phyloP scores from a whole-genome alignment of 2,329 filamentous ascomycete species.

The Calonectria pauciramosa region DNA sequence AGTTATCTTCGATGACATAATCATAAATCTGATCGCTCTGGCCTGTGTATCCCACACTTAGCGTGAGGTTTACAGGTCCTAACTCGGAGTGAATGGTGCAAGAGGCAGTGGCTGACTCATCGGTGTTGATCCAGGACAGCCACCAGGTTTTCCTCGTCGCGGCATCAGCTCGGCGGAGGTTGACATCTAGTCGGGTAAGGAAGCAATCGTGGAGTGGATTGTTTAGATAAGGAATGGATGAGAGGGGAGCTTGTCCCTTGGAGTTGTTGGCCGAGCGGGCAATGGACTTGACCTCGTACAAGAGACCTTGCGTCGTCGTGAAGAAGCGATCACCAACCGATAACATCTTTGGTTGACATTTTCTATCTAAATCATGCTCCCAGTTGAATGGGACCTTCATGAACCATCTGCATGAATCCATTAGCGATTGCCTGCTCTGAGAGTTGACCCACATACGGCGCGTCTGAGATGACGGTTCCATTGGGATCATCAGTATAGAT shows the following conservation, averaged over 20 bases:
- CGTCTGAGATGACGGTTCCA: background rate
- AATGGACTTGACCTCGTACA: conserved; percentile 30
- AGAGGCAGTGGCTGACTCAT: background rate
- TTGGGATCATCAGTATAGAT: conserved; percentile 30
- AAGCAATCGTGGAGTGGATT: conserved; percentile 26
- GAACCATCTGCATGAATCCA: conserved; percentile 16
- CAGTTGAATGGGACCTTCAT: conserved; percentile 32
- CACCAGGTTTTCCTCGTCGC: conserved; percentile 12
- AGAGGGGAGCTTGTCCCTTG: background rate
- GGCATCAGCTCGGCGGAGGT: conserved; percentile 16
- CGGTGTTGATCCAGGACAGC: conserved; percentile 24
- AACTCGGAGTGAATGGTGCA: conserved; percentile 12
- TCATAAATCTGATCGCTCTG: conserved; percentile 15
- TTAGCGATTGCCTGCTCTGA: background rate
- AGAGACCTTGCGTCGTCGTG: conserved; percentile 8
- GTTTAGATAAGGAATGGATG: conserved; percentile 24
- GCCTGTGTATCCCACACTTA: conserved; percentile 21
- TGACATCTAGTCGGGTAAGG: background rate
- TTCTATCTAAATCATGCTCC: conserved; percentile 17
- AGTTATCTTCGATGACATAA: conserved; percentile 29
- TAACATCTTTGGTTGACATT: conserved; percentile 27
- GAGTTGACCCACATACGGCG: background rate
- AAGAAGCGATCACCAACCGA: conserved; percentile 33
- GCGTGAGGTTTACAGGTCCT: conserved; percentile 23
- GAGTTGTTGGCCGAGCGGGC: background rate